Evolutionary conservation across 1,139 yeast genomes (phyloP).

Genomic region (Suhomyces terraborum): DNA sequence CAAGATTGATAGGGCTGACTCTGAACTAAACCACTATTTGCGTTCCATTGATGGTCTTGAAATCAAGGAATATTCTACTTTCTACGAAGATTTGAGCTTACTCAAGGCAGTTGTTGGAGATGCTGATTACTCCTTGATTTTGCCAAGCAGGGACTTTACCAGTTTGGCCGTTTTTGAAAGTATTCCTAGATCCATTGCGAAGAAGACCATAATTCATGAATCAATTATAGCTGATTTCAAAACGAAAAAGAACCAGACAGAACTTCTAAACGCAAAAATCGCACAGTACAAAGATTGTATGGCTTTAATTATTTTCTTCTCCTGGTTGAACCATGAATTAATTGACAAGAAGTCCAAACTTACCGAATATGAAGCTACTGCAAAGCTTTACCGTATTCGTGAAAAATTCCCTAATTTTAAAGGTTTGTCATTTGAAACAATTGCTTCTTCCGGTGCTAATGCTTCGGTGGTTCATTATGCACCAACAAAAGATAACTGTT

Average conservation of each 20-base stretch:
- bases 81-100: slow-evolving; percentile 33
- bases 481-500: slow-evolving; percentile 45
- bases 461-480: slow-evolving; percentile 59
- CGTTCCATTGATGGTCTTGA: slow-evolving; percentile 29
- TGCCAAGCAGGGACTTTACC: slow-evolving; percentile 36
- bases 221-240: slow-evolving; percentile 42
- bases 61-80: slow-evolving; percentile 33
- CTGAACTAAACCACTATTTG: slow-evolving; percentile 29
- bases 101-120: slow-evolving; percentile 25
- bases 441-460: slow-evolving; percentile 56
- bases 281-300: slow-evolving; percentile 50
- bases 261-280: slow-evolving; percentile 39
- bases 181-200: slow-evolving; percentile 34
- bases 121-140: slow-evolving; percentile 26
- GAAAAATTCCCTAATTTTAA: slow-evolving; percentile 46
- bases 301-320: slow-evolving; percentile 40
- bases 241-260: slow-evolving; percentile 40
- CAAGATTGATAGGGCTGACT: slow-evolving; percentile 30
- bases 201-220: slow-evolving; percentile 27
- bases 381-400: slow-evolving; percentile 45
- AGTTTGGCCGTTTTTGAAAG: slow-evolving; percentile 38
- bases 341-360: slow-evolving; percentile 27
- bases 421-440: slow-evolving; percentile 56
- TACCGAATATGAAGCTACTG: slow-evolving; percentile 47
- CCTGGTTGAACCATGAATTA: slow-evolving; percentile 47